These are phyloP conservation scores for Alternaria metachromatica DNA, from an alignment of 2,329 filamentous ascomycete genomes.

Conservation along the genomic window DNA sequence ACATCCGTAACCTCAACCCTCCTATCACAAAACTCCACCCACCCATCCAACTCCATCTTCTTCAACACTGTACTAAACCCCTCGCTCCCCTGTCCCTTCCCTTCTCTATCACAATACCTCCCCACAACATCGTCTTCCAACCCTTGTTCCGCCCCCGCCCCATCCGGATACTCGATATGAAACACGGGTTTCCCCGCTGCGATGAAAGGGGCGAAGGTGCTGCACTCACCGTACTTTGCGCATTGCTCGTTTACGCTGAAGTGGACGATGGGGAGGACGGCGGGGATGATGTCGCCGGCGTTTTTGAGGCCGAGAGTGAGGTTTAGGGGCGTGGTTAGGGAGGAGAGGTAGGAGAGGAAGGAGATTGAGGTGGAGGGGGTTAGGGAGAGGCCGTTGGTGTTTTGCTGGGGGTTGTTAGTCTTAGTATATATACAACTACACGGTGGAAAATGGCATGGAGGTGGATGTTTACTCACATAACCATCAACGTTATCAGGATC, in stretches of 20 bases:
- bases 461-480: constrained; percentile 54
- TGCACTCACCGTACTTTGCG: constrained; percentile 65
- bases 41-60: constrained; percentile 68
- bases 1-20: constrained; percentile 31
- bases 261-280: constrained; percentile 61
- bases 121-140: constrained; percentile 39
- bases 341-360: constrained; percentile 67
- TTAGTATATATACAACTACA: not conserved
- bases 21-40: constrained; percentile 63
- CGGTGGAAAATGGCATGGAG: not conserved
- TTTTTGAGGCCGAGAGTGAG: constrained; percentile 74
- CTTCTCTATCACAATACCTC: constrained; percentile 52
- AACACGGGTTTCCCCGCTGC: constrained; percentile 71
- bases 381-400: constrained; percentile 67
- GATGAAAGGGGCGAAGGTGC: constrained; percentile 64
- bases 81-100: constrained; percentile 50
- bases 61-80: constrained; percentile 71
- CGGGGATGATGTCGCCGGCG: constrained; percentile 64
- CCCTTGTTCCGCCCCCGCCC: constrained; percentile 44
- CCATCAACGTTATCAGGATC: constrained; percentile 76
- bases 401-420: constrained; percentile 46
- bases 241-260: constrained; percentile 77
- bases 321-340: constrained; percentile 60
- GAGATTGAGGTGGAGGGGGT: constrained; percentile 63
- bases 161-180: constrained; percentile 73